These are phyloP conservation scores for Neocucurbitaria cava DNA, from an alignment of 2,329 filamentous ascomycete genomes.

Conservation along the genomic window DNA sequence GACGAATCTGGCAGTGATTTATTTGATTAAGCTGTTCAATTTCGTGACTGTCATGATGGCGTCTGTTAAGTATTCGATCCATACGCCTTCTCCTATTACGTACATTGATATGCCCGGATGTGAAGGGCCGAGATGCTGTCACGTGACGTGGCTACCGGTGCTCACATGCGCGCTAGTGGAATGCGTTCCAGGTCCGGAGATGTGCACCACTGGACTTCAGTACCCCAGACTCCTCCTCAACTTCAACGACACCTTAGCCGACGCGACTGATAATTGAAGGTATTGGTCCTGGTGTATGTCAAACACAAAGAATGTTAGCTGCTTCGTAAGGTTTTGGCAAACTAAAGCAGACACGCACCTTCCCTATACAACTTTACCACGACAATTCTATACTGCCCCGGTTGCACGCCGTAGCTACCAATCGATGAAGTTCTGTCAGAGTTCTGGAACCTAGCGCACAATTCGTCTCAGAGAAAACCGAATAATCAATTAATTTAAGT, in stretches of 20 bases:
- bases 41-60: neutral
- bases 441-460: neutral
- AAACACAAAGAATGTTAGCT: neutral
- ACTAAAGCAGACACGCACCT: neutral
- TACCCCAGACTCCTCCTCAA: neutral
- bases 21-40: neutral
- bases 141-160: neutral
- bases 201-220: neutral
- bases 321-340: neutral
- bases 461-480: neutral
- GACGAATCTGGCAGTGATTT: neutral
- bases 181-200: neutral
- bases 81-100: neutral
- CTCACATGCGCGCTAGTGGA: too few species aligned
- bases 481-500: too few species aligned
- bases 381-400: neutral
- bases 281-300: neutral
- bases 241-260: neutral
- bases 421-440: neutral
- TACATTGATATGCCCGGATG: neutral
- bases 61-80: neutral
- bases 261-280: neutral
- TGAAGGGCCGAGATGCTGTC: neutral
- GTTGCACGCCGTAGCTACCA: neutral
- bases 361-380: neutral